Conservation (phyloP, 2,329 filamentous ascomycete genomes). For the Curvularia verruculosa region DNA sequence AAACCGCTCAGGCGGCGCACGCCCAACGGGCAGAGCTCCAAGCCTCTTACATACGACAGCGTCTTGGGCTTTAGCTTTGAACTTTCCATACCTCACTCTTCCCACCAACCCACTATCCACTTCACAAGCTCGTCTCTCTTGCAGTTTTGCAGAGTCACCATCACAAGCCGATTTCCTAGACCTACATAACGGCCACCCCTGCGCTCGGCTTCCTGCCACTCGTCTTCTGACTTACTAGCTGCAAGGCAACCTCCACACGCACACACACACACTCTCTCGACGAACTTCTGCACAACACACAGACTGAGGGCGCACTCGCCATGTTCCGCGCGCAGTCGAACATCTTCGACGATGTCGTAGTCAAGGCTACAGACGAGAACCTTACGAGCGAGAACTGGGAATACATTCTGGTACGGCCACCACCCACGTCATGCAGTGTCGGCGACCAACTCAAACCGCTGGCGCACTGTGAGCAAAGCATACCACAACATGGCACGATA, state of each 20-base stretch:
- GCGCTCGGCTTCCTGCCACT: background rate
- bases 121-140: background rate
- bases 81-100: slow-evolving; percentile 7
- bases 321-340: slow-evolving; percentile 65
- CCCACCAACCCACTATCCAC: background rate
- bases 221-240: slow-evolving; percentile 6
- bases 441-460: background rate
- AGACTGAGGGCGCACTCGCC: slow-evolving; percentile 22
- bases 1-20: slow-evolving; percentile 11
- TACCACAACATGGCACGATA: background rate
- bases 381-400: slow-evolving; percentile 84
- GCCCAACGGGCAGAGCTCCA: slow-evolving; percentile 24
- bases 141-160: background rate
- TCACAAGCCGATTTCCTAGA: background rate
- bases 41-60: slow-evolving; percentile 29
- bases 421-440: background rate
- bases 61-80: background rate
- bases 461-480: background rate
- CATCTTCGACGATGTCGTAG: slow-evolving; percentile 73
- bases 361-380: slow-evolving; percentile 95
- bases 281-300: slow-evolving; percentile 5
- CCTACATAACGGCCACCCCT: background rate
- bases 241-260: slow-evolving; percentile 9
- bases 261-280: slow-evolving; percentile 11
- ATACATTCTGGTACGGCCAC: slow-evolving; percentile 63